phyloP scores from a whole-genome alignment of 2,329 filamentous ascomycete species.

The Beauveria pseudobassiana region DNA sequence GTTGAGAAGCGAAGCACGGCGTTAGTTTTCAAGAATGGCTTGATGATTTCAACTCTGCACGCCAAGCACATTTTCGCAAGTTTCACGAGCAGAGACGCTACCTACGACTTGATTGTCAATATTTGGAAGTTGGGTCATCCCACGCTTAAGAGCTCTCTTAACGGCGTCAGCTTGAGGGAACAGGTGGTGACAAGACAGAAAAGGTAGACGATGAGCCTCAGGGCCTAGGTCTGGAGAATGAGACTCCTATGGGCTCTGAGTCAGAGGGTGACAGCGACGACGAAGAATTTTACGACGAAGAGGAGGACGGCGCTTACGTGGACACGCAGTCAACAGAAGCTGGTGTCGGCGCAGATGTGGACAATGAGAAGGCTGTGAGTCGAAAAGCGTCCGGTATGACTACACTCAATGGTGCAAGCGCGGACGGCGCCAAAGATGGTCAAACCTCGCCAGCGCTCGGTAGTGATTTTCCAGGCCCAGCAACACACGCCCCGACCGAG shows the following conservation, averaged over 20 bases:
- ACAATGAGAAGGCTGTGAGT: constrained; percentile 51
- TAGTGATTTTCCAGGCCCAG: constrained; percentile 76
- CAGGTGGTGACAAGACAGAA: constrained; percentile 84
- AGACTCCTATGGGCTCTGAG: constrained; percentile 45
- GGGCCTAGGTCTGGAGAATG: constrained; percentile 24
- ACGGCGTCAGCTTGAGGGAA: constrained; percentile 79
- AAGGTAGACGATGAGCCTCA: constrained; percentile 55
- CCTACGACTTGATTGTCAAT: constrained; percentile 93
- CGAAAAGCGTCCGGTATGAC: constrained; percentile 63
- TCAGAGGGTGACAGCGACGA: constrained; percentile 57
- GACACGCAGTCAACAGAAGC: constrained; percentile 41
- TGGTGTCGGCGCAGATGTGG: constrained; percentile 33
- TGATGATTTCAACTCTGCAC: constrained; percentile 93
- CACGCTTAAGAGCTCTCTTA: constrained; percentile 81
- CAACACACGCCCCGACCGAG: constrained; percentile 73
- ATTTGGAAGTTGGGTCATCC: constrained; percentile 98
- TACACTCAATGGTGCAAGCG: constrained; percentile 34
- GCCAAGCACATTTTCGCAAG: constrained; percentile 94
- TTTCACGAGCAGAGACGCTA: constrained; percentile 88
- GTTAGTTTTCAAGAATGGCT: constrained; percentile 90
- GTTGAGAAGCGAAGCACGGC: constrained; percentile 96
- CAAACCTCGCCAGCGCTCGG: constrained; percentile 32
- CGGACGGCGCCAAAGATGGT: constrained; percentile 45
- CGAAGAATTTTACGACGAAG: constrained; percentile 72
- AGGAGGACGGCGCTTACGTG: constrained; percentile 69